These are phyloP conservation scores for Viscum album DNA, from an alignment of 177 flowering plant genomes.

Conservation along the genomic window DNA sequence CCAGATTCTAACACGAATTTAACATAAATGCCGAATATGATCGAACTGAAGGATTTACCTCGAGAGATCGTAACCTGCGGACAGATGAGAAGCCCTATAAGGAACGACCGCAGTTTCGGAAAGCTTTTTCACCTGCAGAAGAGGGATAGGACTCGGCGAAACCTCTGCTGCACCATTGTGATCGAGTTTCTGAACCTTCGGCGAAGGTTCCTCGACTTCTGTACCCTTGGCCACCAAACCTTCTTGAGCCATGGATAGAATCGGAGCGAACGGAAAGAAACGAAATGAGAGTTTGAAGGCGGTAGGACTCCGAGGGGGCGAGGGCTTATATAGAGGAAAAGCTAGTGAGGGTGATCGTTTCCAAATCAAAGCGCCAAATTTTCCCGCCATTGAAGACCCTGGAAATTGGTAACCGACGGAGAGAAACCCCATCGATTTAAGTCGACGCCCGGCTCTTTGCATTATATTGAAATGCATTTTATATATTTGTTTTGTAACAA, in stretches of 20 bases:
- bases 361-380: not conserved
- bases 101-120: conserved; percentile 51
- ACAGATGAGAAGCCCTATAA: conserved; percentile 40
- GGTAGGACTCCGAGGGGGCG: not conserved
- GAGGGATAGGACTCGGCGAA: not conserved
- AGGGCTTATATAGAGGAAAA: not conserved
- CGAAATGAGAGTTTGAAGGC: not conserved
- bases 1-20: not conserved
- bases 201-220: not conserved
- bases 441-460: too few species aligned
- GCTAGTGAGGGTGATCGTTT: not conserved
- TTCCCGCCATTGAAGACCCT: not conserved
- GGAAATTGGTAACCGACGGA: too few species aligned
- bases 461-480: too few species aligned
- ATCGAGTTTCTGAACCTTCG: not conserved
- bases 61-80: conserved; percentile 71
- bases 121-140: conserved; percentile 41
- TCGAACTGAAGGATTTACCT: conserved; percentile 21
- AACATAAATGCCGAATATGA: not conserved
- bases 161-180: not conserved
- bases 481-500: too few species aligned
- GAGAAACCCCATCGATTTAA: too few species aligned
- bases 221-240: not conserved
- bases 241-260: not conserved
- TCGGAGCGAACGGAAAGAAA: not conserved